Base-by-base conservation (phyloP, 371 early-diverging fungal genomes). In the Phascolomyces articulosus region DNA sequence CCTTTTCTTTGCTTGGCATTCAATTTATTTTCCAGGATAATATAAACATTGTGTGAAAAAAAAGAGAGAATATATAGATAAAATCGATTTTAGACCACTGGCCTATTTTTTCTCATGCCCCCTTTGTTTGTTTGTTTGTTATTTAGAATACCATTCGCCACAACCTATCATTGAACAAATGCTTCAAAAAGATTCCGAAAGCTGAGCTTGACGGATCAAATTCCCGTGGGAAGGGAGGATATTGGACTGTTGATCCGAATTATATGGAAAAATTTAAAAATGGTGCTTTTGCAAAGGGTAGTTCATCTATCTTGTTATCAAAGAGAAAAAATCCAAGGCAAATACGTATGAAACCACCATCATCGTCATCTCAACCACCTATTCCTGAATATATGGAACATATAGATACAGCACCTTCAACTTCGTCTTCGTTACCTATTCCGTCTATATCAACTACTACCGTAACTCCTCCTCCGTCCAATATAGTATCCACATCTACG, bases 121-220 rank as follows among this genome's bases (percentile, higher is more conserved):
- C n/a, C n/a, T 24, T 49, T 49, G 24, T 49, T 49, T 13, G 9
- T 23, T 51, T 51, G 7, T 51, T 24, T 51, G 51, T 49, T 2
- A 21, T 55, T 20, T 59, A 93, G 78, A 93, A 93, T 77, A 88
- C 90, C 0, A 91, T 93, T 18, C 74, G 93, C 7, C 93, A 93
- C 77, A 93, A 93, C 62, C 75, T 93, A 18, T 90, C 90, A 6
- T 74, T 93, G 31, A 93, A 93, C 69, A 81, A 83, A 58, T 85
- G 83, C 49, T 93, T 93, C 61, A 77, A 81, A 51, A 90, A 90
- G 63, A 77, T 88, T 20, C 90, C 89, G 2, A 73, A 87, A 29
- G 62, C 76, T 1, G 80, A 85, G 47, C 38, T 60, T 18, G 66
- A 79, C 15, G 78, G 78, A n/a, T 63, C 75, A 8, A 81, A 77